Base-by-base conservation (phyloP, 2,329 filamentous ascomycete species). In the Coleophoma cylindrospora region DNA sequence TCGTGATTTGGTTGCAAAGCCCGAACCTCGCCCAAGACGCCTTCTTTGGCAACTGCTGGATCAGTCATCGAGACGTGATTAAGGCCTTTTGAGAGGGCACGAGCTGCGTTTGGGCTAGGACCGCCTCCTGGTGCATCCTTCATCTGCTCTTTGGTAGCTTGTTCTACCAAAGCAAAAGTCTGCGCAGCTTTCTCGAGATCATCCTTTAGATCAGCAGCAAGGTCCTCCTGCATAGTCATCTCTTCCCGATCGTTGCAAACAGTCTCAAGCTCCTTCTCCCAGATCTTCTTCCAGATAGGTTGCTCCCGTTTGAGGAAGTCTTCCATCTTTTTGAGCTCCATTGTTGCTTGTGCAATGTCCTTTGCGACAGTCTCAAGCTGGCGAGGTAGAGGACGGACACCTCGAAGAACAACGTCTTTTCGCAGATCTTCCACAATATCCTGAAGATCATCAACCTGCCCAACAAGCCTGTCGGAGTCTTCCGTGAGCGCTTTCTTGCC, bases 231-330 rank as follows among this genome's bases (percentile, higher is more conserved):
- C 76, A 97, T 87, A 45, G 91, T 94, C 59, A 99, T 81, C 68
- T 96, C 85, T 64, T 97, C 92, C 58, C 91, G 84, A 64, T 96
- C 94, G 66, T 95, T 91, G 71, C 94, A 97, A 3, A 99, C 92
- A 47, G 92, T 86, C 68, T 97, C 90, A 43, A 99, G 76, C 68
- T 97, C 91, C 70, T 95, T 91, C 79, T 97, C 92, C 94, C 94
- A 99, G 57, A 97, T 95, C 80, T 96, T 96, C 49, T 91, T 96
- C 92, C 94, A 99, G 51, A 96, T 77, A 0, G 94, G 94, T 69
- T 96, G 96, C 77, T 99, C 94, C 43, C 83, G 81, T 61, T 84
- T 86, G 72, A 99, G 81, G 73, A 88, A 95, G 14, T 96, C 91
- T 65, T 96, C 89, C 79, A 99, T 86, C 71, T 89, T 91, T 78